Base-by-base conservation (phyloP, 2,329 filamentous ascomycete species). In the Cytospora piceae region DNA sequence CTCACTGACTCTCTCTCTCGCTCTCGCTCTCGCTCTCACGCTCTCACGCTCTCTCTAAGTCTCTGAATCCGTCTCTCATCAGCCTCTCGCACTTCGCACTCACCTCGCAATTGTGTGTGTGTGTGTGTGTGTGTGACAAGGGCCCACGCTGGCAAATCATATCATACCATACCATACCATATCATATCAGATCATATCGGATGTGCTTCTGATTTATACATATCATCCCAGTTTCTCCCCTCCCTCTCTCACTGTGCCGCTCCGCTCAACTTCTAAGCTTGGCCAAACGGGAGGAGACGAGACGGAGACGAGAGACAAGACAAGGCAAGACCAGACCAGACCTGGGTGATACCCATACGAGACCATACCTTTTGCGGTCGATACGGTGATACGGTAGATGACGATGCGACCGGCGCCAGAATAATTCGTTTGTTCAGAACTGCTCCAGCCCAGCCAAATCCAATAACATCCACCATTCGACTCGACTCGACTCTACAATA, bases 401-500 rank as follows among this genome's bases (percentile, higher is more conserved):
- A 46, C 22, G 56, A 58, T 29, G 34, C 56, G 46, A 27, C 57
- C 46, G 24, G 39, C 29, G 46, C 57, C 34, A 31, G 9, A 46
- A 51, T 46, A 49, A 24, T 49, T 24, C n/a, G 9, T 22, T 49
- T 24, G 22, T 24, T 24, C n/a, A 49, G 46, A 49, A 27, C 27
- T 49, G 39, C 27, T 29, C 27, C 27, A 29, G 27, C 57, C 27
- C 39, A 49, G 46, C 46, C 46, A 42, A 20, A 42, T 20, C 17
- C 4, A 42, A 42, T 15, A 42, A 34, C 32, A 34, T 29, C 3
- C 54, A 37, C 46, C 12, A 12, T 11, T 37, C 32, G 34, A 34
- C 37, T 58, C 55, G 14, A 34, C 17, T 58, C 56, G 34, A 27
- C 37, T 58, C 37, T 22, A 42, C 56, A 46, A 20, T 32, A 32